Evolutionary conservation across 176 grass and related monocot species (phyloP), one percentile per base, ranked within the genome.

Genomic region (Eremochloa ophiuroides): DNA sequence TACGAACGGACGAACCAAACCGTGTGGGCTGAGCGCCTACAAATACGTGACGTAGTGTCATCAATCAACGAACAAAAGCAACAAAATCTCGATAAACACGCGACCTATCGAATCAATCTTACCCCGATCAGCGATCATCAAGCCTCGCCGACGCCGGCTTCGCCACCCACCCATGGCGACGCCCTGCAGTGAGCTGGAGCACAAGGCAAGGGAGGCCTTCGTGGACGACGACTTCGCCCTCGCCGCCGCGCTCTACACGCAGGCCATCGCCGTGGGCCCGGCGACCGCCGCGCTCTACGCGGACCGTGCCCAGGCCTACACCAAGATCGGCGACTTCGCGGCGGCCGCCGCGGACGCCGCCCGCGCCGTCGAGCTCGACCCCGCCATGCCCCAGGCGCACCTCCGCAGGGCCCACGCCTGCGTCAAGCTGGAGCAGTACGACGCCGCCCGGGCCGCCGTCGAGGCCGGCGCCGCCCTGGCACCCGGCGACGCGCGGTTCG

Each of bases 351-450:
- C 22, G 12, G 77, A 80, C 64, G 77, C 77, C 33, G 33, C 77
- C 43, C 30, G 35, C 66, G 79, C 50, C 37, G 37, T 10, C 10
- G 66, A 71, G 47, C 78, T 69, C 34, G 78, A 69, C 75, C 75
- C 75, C 75, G 15, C 75, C 17, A 77, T 80, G 78, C 2, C 15
- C 65, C 31, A 48, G 23, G 66, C 48, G 10, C 35, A 70, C 78
- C 66, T 81, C 78, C 66, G 66, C 47, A 22, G 15, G 10, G 66
- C 78, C 34, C 78, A 42, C 80, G 88, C 86, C 60, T 87, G 83
- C 76, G 81, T 87, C 44, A 87, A 87, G 71, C 80, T 94, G 44
- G 83, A 84, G 83, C 86, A 91, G 37, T 94, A 85, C 75, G 86
- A 84, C 56, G 84, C 71, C 62, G 89, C 89, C 44, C 81, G 86